These are phyloP conservation scores for Skeletonema menzelii DNA, from an alignment of 108 stramenopile genomes.

Conservation along the genomic window DNA sequence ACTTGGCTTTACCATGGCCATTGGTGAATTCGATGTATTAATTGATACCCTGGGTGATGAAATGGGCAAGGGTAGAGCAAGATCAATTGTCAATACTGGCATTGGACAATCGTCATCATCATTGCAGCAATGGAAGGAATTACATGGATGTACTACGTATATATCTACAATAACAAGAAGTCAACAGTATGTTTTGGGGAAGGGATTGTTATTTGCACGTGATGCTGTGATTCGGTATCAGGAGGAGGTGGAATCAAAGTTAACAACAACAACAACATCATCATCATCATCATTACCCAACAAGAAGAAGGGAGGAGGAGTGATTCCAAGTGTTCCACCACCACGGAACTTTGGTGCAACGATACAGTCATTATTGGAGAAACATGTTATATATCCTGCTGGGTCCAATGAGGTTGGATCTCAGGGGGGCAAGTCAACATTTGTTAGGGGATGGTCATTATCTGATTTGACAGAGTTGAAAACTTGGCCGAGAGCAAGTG, in stretches of 20 bases:
- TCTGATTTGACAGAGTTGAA: slow-evolving; percentile 64
- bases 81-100: neutral
- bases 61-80: slow-evolving; percentile 9
- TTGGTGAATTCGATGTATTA: slow-evolving; percentile 69
- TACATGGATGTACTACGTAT: slow-evolving; percentile 38
- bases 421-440: slow-evolving; percentile 9
- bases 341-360: slow-evolving; percentile 53
- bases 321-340: slow-evolving; percentile 20
- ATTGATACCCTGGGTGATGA: slow-evolving; percentile 67
- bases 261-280: neutral
- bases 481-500: slow-evolving; percentile 67
- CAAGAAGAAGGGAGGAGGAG: neutral
- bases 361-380: slow-evolving; percentile 51
- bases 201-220: slow-evolving; percentile 65
- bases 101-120: neutral
- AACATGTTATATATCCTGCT: slow-evolving; percentile 37
- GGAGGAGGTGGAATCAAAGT: slow-evolving; percentile 23
- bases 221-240: slow-evolving; percentile 55
- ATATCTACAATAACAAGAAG: slow-evolving; percentile 54
- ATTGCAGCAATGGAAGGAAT: slow-evolving; percentile 11
- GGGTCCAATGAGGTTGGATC: slow-evolving; percentile 9
- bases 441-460: slow-evolving; percentile 57
- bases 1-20: slow-evolving; percentile 51
- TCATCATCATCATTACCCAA: neutral
- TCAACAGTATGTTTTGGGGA: slow-evolving; percentile 55